Percentiles rank a stretch among this genome's conserved stretches.
Conservation (phyloP, 2,329 filamentous ascomycete genomes). For the Trichoderma koningii region DNA sequence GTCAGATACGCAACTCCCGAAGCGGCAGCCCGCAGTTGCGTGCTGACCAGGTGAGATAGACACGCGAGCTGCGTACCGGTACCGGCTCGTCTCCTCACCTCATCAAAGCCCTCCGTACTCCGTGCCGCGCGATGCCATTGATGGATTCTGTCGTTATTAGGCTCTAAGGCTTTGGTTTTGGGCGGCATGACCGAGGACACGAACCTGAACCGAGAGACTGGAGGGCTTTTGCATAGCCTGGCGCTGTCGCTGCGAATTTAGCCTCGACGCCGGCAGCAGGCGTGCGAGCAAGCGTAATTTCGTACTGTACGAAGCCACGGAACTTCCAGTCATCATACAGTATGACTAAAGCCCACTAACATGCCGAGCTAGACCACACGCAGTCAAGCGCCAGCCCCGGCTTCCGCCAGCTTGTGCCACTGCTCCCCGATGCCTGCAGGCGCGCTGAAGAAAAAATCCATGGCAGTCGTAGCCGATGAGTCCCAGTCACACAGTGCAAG, state of each 20-base stretch:
- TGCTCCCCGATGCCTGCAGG: slow-evolving; percentile 13
- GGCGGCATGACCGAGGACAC: slow-evolving; percentile 5
- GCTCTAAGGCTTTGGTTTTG: too few relatives aligned
- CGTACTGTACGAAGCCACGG: background rate
- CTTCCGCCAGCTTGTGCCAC: slow-evolving; percentile 18
- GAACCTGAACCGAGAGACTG: too few relatives aligned
- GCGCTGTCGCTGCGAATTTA: background rate
- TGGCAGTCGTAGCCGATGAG: background rate
- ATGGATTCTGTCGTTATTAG: background rate
- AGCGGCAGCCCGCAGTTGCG: slow-evolving; percentile 7
- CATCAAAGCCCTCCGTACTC: too few relatives aligned
- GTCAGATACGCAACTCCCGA: background rate
- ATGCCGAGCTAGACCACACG: background rate
- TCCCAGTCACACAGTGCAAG: slow-evolving; percentile 10
- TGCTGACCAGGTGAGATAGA: too few relatives aligned
- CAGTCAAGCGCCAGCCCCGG: background rate
- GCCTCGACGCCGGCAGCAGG: slow-evolving; percentile 8
- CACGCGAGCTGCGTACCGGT: background rate
- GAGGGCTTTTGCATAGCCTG: background rate
- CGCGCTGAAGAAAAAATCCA: background rate
- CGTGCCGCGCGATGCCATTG: background rate
- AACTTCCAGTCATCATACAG: too few relatives aligned
- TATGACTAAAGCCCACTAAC: too few relatives aligned
- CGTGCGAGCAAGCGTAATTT: background rate
- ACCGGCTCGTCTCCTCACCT: background rate